These are phyloP conservation scores for Candida patagonica DNA, from an alignment of 805 yeast species.

Conservation along the genomic window DNA sequence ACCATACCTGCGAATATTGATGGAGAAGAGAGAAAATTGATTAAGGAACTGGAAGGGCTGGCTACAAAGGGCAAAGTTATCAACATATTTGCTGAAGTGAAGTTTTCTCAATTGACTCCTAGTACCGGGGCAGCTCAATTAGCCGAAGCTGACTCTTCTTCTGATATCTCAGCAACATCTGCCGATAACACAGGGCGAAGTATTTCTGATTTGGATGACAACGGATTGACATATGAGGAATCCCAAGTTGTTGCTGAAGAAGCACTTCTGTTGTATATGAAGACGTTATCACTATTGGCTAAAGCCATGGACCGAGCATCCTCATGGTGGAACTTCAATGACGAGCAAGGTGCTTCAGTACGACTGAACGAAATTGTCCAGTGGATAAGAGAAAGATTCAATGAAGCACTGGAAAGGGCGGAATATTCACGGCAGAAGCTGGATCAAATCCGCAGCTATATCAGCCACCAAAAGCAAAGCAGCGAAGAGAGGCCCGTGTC, in stretches of 20 bases:
- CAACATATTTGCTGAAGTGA: constrained; percentile 81
- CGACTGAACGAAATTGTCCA: constrained; percentile 51
- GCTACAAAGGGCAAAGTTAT: constrained; percentile 91
- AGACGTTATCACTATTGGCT: constrained; percentile 72
- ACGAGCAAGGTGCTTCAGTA: constrained; percentile 22
- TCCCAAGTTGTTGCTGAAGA: constrained; percentile 53
- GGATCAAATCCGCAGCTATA: constrained; percentile 5
- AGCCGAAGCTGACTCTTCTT: not conserved
- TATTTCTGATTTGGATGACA: constrained; percentile 25
- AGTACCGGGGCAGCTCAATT: not conserved
- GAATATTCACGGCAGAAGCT: constrained; percentile 51
- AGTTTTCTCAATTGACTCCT: constrained; percentile 78
- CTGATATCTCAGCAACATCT: not conserved
- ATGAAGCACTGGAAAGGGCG: constrained; percentile 82
- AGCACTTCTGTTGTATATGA: constrained; percentile 77
- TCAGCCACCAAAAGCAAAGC: not conserved
- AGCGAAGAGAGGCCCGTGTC: not conserved
- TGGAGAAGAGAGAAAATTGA: constrained; percentile 22
- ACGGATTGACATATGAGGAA: constrained; percentile 2
- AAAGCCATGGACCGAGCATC: constrained; percentile 80
- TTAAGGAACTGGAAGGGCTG: constrained; percentile 49
- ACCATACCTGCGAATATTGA: constrained; percentile 16
- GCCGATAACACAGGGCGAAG: no score
- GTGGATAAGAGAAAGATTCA: constrained; percentile 84
- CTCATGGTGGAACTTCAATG: constrained; percentile 72